Conservation (phyloP, 495 filamentous ascomycete species). For the Penicillium dipodomyicola region DNA sequence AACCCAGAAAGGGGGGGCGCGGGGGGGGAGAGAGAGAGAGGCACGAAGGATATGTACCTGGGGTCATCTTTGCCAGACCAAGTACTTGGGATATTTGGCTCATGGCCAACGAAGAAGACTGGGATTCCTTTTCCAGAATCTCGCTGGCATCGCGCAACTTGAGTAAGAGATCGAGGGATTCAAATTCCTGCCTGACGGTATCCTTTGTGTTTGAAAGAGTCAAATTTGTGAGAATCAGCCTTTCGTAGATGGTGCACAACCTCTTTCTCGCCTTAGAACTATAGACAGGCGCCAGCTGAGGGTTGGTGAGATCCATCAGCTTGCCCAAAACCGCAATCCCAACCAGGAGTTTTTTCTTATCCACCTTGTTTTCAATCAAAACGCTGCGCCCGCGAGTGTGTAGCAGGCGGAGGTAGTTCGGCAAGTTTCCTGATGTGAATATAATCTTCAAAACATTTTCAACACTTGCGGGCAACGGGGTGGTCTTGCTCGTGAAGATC, state of each 20-base stretch:
- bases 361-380: background rate
- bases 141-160: background rate
- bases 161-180: background rate
- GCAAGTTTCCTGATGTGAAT: background rate
- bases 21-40: background rate
- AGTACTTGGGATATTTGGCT: constrained; percentile 4
- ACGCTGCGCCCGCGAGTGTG: background rate
- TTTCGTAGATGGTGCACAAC: background rate
- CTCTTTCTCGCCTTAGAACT: background rate
- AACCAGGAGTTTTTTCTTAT: background rate
- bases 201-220: background rate
- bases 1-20: no score
- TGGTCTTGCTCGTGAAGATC: background rate
- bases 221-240: background rate
- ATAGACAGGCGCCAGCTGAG: background rate
- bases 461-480: background rate
- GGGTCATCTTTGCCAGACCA: constrained; percentile 9
- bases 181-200: background rate
- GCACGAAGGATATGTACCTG: constrained; percentile 1
- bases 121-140: background rate
- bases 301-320: background rate
- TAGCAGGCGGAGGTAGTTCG: background rate
- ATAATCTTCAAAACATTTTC: background rate
- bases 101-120: background rate
- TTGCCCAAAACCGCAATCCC: background rate